Evolutionary conservation across 352 stramenopile genomes (phyloP), one percentile per base, ranked within the genome.

Genomic region (Globisporangium sylvaticum): DNA sequence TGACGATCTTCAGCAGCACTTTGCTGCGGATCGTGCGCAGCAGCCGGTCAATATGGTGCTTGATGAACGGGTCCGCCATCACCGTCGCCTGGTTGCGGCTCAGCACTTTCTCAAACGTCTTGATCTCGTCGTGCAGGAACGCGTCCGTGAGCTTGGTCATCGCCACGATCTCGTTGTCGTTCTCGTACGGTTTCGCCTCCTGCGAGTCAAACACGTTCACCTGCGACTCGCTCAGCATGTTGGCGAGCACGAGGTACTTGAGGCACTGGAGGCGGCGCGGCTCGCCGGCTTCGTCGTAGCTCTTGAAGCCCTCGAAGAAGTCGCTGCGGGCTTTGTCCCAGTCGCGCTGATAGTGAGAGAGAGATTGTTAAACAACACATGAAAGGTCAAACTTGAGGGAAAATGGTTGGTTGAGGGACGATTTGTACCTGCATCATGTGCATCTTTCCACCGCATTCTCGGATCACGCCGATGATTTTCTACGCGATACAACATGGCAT

Each of bases 281-380:
- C 77, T 98, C 95, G 37, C 95, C 95, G n/a, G 95, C 95, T 75
- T 98, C 95, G 73, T 98, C 95, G 70, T 97, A 98, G 66, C 86
- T 97, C 72, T 98, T 98, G 75, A 98, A 98, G 10, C 91, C 94
- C 59, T 97, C 91, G 66, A 98, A 98, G 59, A 98, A 98, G 27
- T 97, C 92, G 58, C 93, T 96, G 0, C 85, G 88, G 0, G 93
- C 95, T 52, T 95, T 93, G 64, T 98, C 88, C 82, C 96, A 98
- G 62, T 98, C 91, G 6, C 90, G 82, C 73, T 96, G 54, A 57
- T 8, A 56, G 42, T 20, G 7, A 55, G 5, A 42, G n/a, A 10
- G 22, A 31, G 25, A 15, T 42, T 39, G 34, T 20, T 4, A 18
- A 42, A 42, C 34, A 14, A 42, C 12, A 15, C 6, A 12, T 18